Percentiles rank a stretch among this genome's conserved stretches.
Evolutionary conservation across 2,329 filamentous ascomycete genomes (phyloP).

Genomic region (Aspergillus transmontanensis): DNA sequence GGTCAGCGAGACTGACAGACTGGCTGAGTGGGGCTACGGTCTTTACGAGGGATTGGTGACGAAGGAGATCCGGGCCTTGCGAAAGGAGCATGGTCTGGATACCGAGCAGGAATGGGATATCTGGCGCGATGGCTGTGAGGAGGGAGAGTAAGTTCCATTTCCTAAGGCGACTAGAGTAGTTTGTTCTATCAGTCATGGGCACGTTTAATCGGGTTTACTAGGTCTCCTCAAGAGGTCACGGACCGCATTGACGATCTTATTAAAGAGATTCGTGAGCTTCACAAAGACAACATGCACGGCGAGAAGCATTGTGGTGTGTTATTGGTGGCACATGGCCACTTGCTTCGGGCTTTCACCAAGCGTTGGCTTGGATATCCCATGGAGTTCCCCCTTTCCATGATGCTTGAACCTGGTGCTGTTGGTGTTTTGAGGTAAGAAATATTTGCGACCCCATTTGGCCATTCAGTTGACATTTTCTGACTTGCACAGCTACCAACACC

Average conservation of each 20-base stretch:
- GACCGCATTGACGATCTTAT: conserved; percentile 48
- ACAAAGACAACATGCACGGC: conserved; percentile 44
- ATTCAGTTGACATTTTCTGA: background rate
- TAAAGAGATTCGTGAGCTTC: conserved; percentile 42
- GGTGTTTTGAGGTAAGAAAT: conserved; percentile 42
- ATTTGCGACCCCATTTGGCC: background rate
- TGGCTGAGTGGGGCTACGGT: conserved; percentile 66
- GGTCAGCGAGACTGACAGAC: conserved; percentile 53
- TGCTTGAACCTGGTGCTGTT: conserved; percentile 49
- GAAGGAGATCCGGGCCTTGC: conserved; percentile 52
- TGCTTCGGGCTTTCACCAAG: conserved; percentile 51
- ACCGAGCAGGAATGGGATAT: conserved; percentile 56
- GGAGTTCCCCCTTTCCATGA: conserved; percentile 45
- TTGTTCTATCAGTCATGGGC: background rate
- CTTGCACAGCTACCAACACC: conserved; percentile 36
- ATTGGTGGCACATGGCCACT: conserved; percentile 47
- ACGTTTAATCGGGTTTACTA: conserved; percentile 3
- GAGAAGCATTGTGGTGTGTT: conserved; percentile 42
- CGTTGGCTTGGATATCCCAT: conserved; percentile 49
- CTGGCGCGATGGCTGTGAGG: conserved; percentile 61
- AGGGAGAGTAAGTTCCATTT: conserved; percentile 51
- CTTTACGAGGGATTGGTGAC: conserved; percentile 62
- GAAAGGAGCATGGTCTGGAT: conserved; percentile 54
- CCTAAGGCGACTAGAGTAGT: background rate
- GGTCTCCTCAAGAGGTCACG: conserved; percentile 41